A percentile compares a stretch with the other conserved stretches of the same genome.
Evolutionary conservation across 225 moss, liverwort and hornwort species (phyloP).

Genomic region (Thuidium tamariscinum): DNA sequence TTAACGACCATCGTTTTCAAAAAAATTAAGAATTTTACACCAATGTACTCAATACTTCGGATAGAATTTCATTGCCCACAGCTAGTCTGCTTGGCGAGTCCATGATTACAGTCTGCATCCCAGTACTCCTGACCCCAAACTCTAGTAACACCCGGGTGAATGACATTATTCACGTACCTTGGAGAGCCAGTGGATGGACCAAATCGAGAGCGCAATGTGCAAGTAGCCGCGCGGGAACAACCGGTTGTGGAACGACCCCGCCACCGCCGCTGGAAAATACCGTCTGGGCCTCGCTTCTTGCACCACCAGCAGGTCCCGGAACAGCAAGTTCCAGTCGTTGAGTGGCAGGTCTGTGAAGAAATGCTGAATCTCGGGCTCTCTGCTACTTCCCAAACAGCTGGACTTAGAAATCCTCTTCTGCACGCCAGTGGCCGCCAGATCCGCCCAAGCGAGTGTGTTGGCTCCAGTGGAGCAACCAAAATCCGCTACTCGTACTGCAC

Average conservation of each 20-base stretch:
- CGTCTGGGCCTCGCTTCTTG: background rate
- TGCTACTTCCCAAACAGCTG: background rate
- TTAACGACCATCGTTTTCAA: no score
- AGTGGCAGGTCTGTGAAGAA: constrained; percentile 42
- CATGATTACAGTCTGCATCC: no score
- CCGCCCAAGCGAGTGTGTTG: constrained; percentile 2
- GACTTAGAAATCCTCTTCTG: background rate
- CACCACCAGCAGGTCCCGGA: background rate
- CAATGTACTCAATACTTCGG: no score
- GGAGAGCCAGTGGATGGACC: constrained; percentile 30
- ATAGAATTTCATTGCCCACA: no score
- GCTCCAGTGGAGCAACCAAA: constrained; percentile 13
- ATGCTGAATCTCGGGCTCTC: constrained; percentile 13
- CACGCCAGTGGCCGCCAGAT: background rate
- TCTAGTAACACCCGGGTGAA: background rate
- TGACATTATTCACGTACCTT: background rate
- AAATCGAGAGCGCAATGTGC: constrained; percentile 22
- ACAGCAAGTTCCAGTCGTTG: constrained; percentile 45
- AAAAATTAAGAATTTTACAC: no score
- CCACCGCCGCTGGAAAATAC: constrained; percentile 21
- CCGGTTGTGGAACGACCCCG: constrained; percentile 21
- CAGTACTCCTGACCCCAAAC: background rate
- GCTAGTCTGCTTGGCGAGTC: no score
- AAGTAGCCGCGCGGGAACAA: constrained; percentile 23
- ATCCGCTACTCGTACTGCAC: constrained; percentile 13